Evolutionary conservation across 1,284 basidiomycete genomes (phyloP), one percentile per base, ranked within the genome.

Genomic region (Sanghuangporus weigelae): DNA sequence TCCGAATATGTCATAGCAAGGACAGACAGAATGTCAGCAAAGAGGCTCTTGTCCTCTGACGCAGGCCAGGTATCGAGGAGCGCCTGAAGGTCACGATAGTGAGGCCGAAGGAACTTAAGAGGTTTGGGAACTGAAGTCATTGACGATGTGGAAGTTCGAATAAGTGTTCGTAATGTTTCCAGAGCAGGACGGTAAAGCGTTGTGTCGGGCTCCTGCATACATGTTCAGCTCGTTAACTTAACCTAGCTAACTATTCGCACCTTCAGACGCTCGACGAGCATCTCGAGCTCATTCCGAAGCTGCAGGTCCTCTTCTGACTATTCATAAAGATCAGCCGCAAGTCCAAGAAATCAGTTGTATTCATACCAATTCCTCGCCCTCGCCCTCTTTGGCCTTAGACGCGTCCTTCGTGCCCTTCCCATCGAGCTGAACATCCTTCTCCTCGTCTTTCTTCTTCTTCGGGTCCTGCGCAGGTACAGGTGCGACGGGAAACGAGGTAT

Each of bases 101-200:
- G 92, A 35, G 96, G 96, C 66, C 96, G 89, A 56, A 99, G 84
- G 79, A 99, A 99, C 78, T 99, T 99, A 67, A 99, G 85, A 40
- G 97, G 97, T 80, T 99, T 99, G 2, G 97, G 97, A 12, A 99
- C 97, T 14, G 94, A 96, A n/a, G 97, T 99, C 96, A 99, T 98
- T 7, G 95, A 98, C 21, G 94, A 96, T 3, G 97, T 99, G 23
- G 95, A 96, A 3, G 97, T 98, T 71, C 95, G 83, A 71, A 99
- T 99, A 46, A 99, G 81, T 23, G 92, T 96, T 63, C 96, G 86
- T 16, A 99, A 82, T 1, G 94, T 95, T 78, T 99, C 97, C 38
- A 99, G 83, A 19, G 96, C 95, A 35, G 96, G 91, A 26, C 89
- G 82, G 76, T 99, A 93, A 46, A 99, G 83, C 23, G 82, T 79